These are phyloP conservation scores for Daedaleopsis sinensis DNA, from an alignment of 768 basidiomycete species.

Conservation along the genomic window DNA sequence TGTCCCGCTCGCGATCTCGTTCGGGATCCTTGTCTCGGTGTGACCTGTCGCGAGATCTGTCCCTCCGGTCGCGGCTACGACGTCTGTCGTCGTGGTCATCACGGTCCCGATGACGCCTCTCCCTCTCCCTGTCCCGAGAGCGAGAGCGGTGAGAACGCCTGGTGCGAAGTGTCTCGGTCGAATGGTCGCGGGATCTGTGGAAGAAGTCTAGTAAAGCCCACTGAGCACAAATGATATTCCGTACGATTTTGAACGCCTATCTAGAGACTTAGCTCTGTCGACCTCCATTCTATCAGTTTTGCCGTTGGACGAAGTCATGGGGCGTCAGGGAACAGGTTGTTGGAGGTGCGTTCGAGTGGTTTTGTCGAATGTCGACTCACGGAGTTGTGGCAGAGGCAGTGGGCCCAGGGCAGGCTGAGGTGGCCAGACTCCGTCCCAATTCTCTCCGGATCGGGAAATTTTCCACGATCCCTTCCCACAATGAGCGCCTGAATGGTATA, in stretches of 20 bases:
- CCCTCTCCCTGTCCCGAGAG: constrained; percentile 66
- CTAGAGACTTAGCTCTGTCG: constrained; percentile 43
- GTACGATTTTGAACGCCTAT: constrained; percentile 33
- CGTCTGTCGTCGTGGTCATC: constrained; percentile 57
- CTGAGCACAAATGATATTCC: constrained; percentile 22
- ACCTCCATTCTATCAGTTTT: constrained; percentile 57
- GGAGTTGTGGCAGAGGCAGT: background rate
- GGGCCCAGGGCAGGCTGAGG: background rate
- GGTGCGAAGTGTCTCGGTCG: constrained; percentile 76
- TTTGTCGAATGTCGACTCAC: too few species aligned
- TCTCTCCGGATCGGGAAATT: background rate
- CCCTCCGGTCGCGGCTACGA: constrained; percentile 64
- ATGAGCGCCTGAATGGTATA: background rate
- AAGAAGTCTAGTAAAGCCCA: constrained; percentile 5
- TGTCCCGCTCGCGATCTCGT: constrained; percentile 47
- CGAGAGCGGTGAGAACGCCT: constrained; percentile 71
- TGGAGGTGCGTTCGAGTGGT: background rate
- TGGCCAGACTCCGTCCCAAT: background rate
- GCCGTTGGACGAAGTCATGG: constrained; percentile 24
- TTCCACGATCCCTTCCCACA: background rate
- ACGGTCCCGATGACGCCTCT: constrained; percentile 52
- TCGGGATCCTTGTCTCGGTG: constrained; percentile 43
- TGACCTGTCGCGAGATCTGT: constrained; percentile 42
- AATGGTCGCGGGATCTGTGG: constrained; percentile 66
- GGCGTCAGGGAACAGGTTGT: background rate